Conservation (phyloP, 2,329 filamentous ascomycete genomes). For the Trematosphaeria pertusa region DNA sequence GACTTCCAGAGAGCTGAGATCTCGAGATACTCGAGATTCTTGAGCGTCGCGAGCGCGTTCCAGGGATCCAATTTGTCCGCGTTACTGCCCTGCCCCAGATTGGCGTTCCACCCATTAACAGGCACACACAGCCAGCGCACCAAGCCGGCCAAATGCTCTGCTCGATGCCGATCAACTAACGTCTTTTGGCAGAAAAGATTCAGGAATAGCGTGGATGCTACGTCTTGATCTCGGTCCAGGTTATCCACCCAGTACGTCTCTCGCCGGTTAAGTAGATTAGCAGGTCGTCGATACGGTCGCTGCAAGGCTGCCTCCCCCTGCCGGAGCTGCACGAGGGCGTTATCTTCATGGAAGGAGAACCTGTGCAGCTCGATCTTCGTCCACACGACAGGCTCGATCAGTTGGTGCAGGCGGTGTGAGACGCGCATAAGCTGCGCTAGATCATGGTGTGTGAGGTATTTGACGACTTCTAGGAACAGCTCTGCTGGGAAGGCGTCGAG, state of each 20-base stretch:
- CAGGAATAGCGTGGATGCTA: too few relatives aligned
- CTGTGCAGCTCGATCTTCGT: slow-evolving; percentile 15
- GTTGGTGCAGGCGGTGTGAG: slow-evolving; percentile 1
- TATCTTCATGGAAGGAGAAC: slow-evolving; percentile 9
- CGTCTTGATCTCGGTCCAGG: too few relatives aligned
- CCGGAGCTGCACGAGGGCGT: background rate
- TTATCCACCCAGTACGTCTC: too few relatives aligned
- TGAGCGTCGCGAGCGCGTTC: slow-evolving; percentile 14
- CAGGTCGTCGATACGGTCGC: slow-evolving; percentile 10
- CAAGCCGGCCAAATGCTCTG: slow-evolving; percentile 3
- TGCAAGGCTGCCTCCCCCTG: slow-evolving; percentile 4
- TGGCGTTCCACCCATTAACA: slow-evolving; percentile 1
- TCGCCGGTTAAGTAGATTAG: background rate
- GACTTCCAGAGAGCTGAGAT: slow-evolving; percentile 9
- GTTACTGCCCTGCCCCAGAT: background rate
- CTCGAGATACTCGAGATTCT: slow-evolving; percentile 20
- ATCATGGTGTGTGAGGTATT: slow-evolving; percentile 9
- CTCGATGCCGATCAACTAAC: background rate
- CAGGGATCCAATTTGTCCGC: slow-evolving; percentile 6
- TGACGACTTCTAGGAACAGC: slow-evolving; percentile 3
- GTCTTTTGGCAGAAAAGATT: background rate
- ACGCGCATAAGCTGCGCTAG: slow-evolving; percentile 7
- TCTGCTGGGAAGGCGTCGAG: slow-evolving; percentile 5
- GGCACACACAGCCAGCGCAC: slow-evolving; percentile 15
- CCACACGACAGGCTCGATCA: slow-evolving; percentile 18